Conservation (phyloP, 2,329 filamentous ascomycete genomes). For the Calonectria montana region DNA sequence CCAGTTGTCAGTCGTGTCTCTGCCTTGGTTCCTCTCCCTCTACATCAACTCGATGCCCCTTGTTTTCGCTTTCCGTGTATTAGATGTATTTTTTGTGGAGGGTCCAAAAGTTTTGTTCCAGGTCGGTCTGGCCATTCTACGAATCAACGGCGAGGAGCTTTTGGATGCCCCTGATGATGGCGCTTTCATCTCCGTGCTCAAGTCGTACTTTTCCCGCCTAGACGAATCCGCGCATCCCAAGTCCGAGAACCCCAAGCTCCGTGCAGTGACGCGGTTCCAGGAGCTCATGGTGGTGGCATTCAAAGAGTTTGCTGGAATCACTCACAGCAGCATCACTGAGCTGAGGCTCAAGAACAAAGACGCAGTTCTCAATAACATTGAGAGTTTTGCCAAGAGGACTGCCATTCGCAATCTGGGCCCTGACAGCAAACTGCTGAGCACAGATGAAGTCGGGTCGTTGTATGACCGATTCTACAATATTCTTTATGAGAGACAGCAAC, state of each 20-base stretch:
- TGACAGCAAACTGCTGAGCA: constrained; percentile 89
- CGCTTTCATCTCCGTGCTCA: constrained; percentile 95
- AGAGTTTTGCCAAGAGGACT: constrained; percentile 96
- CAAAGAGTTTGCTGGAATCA: constrained; percentile 97
- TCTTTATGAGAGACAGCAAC: constrained; percentile 90
- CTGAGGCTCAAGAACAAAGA: constrained; percentile 93
- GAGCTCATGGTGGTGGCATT: constrained; percentile 99
- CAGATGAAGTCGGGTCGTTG: constrained; percentile 87
- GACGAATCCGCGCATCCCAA: constrained; percentile 97
- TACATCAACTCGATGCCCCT: constrained; percentile 99
- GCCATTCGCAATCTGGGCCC: constrained; percentile 95
- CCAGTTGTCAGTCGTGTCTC: constrained; percentile 94
- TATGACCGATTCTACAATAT: constrained; percentile 96
- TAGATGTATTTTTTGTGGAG: constrained; percentile 98
- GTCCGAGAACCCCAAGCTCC: constrained; percentile 93
- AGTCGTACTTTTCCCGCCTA: constrained; percentile 91
- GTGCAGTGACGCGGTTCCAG: constrained; percentile 95
- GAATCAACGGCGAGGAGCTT: constrained; percentile 96
- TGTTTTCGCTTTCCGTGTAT: constrained; percentile 94
- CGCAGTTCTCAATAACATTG: constrained; percentile 93
- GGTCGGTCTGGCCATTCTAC: constrained; percentile 93
- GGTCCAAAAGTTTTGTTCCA: constrained; percentile 98
- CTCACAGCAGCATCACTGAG: constrained; percentile 90
- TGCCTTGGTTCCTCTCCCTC: constrained; percentile 97
- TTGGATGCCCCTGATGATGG: constrained; percentile 94